Base-by-base conservation (phyloP, 805 yeast genomes). In the Saccharomycopsis oosterbeekiorum region DNA sequence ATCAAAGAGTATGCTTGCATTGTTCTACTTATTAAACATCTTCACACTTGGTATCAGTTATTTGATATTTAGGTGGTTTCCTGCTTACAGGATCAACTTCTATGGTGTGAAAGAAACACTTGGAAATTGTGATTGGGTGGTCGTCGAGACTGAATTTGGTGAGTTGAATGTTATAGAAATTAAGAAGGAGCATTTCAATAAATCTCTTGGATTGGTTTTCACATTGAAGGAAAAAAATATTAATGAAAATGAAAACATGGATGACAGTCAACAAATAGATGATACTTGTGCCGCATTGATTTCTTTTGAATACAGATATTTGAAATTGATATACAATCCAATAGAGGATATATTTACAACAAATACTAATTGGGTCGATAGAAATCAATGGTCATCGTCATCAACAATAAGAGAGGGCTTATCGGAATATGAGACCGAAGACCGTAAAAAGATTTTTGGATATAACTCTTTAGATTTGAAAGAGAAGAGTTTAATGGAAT, bases 131-230 rank as follows among this genome's bases (percentile, higher is more conserved):
- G 96, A 91, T 68, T 89, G 97, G 94, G 87, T 92, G 15, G 96
- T 91, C 17, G 79, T 94, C 26, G 99, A 94, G 73, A 96, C 90
- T 67, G 97, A 92, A 70, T 86, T 83, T 77, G 98, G 97, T 19
- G 96, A 90, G 67, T 78, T 94, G 64, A 78, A 81, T 42, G 80
- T 86, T 19, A 79, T 83, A 3, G 71, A 74, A 1, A 83, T 94
- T 14, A 68, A 75, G 1, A 80, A 86, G 65, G 73, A 74, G 54
- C 80, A 88, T 76, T 89, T 86, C 69, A 85, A 87, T 67, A 83
- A 88, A 67, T 78, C 89, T 11, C 69, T 93, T 40, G 87, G 96
- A 1, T 81, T 88, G 0, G 82, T 89, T 34, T 79, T 93, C 67
- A 71, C 74, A 43, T 69, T 70, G 11, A 71, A 70, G 14, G 67